Evolutionary conservation across 495 filamentous ascomycete genomes (phyloP).

Genomic region (Letharia lupina): DNA sequence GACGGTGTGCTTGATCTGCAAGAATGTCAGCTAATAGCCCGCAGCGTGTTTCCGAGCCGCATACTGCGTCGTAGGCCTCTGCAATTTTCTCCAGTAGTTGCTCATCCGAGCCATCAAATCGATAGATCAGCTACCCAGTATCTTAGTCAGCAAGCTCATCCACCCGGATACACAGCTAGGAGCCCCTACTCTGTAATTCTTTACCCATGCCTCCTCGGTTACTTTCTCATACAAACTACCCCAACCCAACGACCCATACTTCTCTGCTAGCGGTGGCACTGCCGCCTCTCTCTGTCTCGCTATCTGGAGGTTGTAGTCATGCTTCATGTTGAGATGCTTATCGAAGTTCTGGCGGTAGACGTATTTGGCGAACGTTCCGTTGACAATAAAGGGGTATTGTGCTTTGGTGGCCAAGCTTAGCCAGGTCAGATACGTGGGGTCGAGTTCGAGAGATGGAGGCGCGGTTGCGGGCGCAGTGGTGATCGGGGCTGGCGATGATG

Average conservation of each 20-base stretch:
- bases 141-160: background rate
- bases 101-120: background rate
- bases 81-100: background rate
- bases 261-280: background rate
- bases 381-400: background rate
- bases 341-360: constrained; percentile 1
- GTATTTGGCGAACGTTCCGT: background rate
- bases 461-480: background rate
- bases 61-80: background rate
- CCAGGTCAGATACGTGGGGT: constrained; percentile 2
- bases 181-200: background rate
- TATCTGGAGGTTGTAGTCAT: fast-evolving
- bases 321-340: background rate
- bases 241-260: constrained; percentile 1
- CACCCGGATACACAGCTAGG: background rate
- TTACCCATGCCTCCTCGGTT: background rate
- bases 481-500: background rate
- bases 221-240: background rate
- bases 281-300: background rate
- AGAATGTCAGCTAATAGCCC: background rate
- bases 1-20: background rate
- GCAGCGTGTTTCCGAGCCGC: background rate
- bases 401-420: background rate
- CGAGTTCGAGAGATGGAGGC: background rate
- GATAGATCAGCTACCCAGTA: background rate